Base-by-base conservation (phyloP, 2,329 filamentous ascomycete genomes). In the Sarocladium oryzae region DNA sequence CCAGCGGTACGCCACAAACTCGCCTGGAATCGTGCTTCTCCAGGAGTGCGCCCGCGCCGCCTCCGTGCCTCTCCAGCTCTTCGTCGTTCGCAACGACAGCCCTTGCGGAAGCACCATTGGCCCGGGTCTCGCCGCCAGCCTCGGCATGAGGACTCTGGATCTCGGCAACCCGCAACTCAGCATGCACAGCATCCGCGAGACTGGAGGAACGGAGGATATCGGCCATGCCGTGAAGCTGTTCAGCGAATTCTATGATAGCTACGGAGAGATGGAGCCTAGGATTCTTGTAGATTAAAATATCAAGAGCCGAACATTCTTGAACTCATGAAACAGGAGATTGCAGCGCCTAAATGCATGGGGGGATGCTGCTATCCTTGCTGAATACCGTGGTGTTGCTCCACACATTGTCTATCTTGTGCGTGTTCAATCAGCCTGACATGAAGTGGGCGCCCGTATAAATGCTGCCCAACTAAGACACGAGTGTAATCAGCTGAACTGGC, bases 161-260 rank as follows among this genome's bases (percentile, higher is more conserved):
- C 71, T 97, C 52, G 92, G 92, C 9, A 97, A 96, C 70, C 86
- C 92, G 24, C 92, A 97, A 73, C 75, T 96, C 56, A 90, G 87
- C 65, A 97, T 97, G 93, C 92, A 97, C 71, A 93, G 88, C 64
- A 96, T 96, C 63, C 84, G 93, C 51, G 93, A 97, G 76, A 96
- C 89, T 38, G 88, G 88, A 21, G 93, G 93, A 35, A 83, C 86
- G 1, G 82, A 90, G 60, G 92, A 99, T 70, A 86, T 97, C 1
- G 88, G 87, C 59, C 82, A 93, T 70, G 88, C 88, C 0, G 84
- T 96, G 56, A 85, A 86, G 62, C 67, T 99, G 50, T 97, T 99
- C 68, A 83, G 86, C 57, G 82, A 85, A 58, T 99, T 96, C 71
- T 91, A 95, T 66, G 77, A 85, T 58, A 79, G 87, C 63, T 99